Percentiles rank a stretch among this genome's conserved stretches.
These are phyloP conservation scores for Starmera dryadoides DNA, from an alignment of 805 yeast species.

Conservation along the genomic window DNA sequence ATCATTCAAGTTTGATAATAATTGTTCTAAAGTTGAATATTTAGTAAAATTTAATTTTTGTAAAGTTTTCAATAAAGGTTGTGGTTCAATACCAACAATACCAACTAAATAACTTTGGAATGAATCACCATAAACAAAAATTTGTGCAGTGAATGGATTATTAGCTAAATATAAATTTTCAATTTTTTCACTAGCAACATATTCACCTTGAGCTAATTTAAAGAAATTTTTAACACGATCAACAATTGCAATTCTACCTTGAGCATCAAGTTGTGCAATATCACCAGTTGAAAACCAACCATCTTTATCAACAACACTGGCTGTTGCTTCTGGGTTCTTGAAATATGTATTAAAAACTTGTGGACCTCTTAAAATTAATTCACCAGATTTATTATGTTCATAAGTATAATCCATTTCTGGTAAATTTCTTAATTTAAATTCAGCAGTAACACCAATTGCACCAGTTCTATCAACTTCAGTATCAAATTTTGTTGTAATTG, in stretches of 20 bases:
- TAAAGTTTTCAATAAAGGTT: constrained; percentile 14
- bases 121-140: constrained; percentile 61
- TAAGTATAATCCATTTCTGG: constrained; percentile 54
- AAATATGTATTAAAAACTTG: constrained; percentile 51
- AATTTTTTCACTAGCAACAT: constrained; percentile 69
- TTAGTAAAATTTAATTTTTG: constrained; percentile 7
- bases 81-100: constrained; percentile 53
- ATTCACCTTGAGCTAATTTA: constrained; percentile 60
- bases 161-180: constrained; percentile 55
- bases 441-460: constrained; percentile 45
- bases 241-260: constrained; percentile 53
- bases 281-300: constrained; percentile 70
- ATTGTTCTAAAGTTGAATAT: constrained; percentile 16
- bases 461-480: constrained; percentile 49
- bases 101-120: constrained; percentile 50
- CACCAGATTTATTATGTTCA: constrained; percentile 45
- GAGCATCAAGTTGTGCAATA: constrained; percentile 42
- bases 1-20: constrained; percentile 17
- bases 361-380: constrained; percentile 56
- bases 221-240: constrained; percentile 79
- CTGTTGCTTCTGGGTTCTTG: constrained; percentile 50
- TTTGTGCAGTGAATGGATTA: constrained; percentile 43
- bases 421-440: constrained; percentile 53
- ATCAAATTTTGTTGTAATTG: constrained; percentile 38
- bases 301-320: constrained; percentile 41